Evolutionary conservation across 768 basidiomycete species (phyloP).

Genomic region (Baorangia bicolor): DNA sequence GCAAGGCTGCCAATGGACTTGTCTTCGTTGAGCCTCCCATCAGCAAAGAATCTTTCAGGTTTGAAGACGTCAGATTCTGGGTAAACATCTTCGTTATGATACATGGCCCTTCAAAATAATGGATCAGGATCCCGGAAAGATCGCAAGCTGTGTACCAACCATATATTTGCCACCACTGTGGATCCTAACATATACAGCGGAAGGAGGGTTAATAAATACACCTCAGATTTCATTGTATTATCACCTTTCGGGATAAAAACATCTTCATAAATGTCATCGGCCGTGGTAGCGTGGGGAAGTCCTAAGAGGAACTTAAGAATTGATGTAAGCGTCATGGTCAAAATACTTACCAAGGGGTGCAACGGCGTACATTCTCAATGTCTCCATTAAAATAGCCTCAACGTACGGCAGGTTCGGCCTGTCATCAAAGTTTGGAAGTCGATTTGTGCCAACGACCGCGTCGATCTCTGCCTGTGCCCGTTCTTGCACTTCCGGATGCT

Average conservation of each 20-base stretch:
- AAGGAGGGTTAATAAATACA: background rate
- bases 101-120: slow-evolving; percentile 14
- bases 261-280: slow-evolving; percentile 18
- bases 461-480: slow-evolving; percentile 33
- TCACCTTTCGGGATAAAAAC: slow-evolving; percentile 26
- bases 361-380: slow-evolving; percentile 28
- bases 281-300: slow-evolving; percentile 18
- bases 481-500: slow-evolving; percentile 32
- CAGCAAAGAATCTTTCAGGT: slow-evolving; percentile 33
- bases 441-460: slow-evolving; percentile 25
- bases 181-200: slow-evolving; percentile 10
- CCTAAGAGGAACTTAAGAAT: slow-evolving; percentile 3
- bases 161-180: slow-evolving; percentile 19
- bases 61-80: slow-evolving; percentile 28
- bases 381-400: slow-evolving; percentile 31
- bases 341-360: slow-evolving; percentile 24
- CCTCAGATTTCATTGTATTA: background rate
- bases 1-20: background rate
- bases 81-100: slow-evolving; percentile 8
- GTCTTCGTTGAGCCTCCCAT: slow-evolving; percentile 7
- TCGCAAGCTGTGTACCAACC: slow-evolving; percentile 1
- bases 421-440: slow-evolving; percentile 29
- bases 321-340: too few species aligned
- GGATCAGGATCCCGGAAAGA: background rate
- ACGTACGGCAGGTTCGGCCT: slow-evolving; percentile 27